These are phyloP conservation scores for Diaporthe vaccinii DNA, from an alignment of 2,329 filamentous ascomycete genomes.

Conservation along the genomic window DNA sequence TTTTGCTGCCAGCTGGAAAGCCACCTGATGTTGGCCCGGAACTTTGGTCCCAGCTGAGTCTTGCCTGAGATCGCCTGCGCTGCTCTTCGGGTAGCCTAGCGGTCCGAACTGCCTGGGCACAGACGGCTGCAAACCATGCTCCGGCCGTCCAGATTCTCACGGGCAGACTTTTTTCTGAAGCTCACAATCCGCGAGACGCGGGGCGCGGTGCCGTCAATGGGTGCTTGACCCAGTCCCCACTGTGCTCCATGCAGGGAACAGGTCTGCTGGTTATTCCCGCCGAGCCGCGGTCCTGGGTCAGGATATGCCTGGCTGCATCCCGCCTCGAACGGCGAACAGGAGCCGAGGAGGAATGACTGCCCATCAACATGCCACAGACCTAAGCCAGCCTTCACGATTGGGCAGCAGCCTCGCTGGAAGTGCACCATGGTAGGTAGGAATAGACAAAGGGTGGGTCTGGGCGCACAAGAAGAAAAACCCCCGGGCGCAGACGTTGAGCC, in stretches of 20 bases:
- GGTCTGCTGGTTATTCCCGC: slow-evolving; percentile 27
- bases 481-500: neutral
- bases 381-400: neutral
- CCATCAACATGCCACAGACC: neutral
- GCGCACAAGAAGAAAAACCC: neutral
- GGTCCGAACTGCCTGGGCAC: neutral
- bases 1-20: slow-evolving; percentile 18
- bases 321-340: slow-evolving; percentile 6
- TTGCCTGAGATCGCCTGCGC: neutral
- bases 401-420: neutral
- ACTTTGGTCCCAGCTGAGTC: neutral
- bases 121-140: neutral
- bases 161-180: neutral
- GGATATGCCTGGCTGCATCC: slow-evolving; percentile 12
- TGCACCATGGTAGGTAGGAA: neutral
- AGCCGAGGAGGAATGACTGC: neutral
- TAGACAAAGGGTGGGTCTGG: neutral
- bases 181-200: slow-evolving; percentile 1
- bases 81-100: neutral
- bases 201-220: neutral
- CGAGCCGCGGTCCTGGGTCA: slow-evolving; percentile 21
- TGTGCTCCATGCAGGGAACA: slow-evolving; percentile 25
- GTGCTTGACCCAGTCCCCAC: slow-evolving; percentile 11
- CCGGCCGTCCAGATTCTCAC: neutral
- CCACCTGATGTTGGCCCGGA: slow-evolving; percentile 9